A percentile compares a stretch with the other conserved stretches of the same genome.
Evolutionary conservation across 768 basidiomycete genomes (phyloP).

Genomic region (Kwoniella pini): DNA sequence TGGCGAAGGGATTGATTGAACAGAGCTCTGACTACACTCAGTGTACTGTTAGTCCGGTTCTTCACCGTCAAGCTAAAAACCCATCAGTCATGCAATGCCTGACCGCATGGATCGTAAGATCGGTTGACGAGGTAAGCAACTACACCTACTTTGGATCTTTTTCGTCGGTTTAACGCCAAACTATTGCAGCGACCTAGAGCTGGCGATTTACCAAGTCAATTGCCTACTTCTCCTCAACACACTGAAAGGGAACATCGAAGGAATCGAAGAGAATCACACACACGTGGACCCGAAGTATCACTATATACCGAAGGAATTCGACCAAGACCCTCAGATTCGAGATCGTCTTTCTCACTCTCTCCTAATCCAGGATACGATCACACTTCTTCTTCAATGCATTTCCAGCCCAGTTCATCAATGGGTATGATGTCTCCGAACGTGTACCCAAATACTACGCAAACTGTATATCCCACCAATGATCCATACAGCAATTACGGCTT

Average conservation of each 20-base stretch:
- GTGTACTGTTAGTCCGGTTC: constrained; percentile 44
- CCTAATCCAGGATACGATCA: constrained; percentile 14
- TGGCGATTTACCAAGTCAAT: background rate
- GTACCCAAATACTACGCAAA: constrained; percentile 7
- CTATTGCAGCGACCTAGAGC: constrained; percentile 12
- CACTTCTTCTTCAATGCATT: background rate
- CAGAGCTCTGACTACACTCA: constrained; percentile 47
- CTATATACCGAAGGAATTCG: constrained; percentile 1
- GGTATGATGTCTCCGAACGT: background rate
- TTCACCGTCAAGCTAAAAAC: constrained; percentile 39
- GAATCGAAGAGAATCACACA: constrained; percentile 1
- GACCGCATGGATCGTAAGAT: constrained; percentile 45
- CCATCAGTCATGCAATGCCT: constrained; percentile 51
- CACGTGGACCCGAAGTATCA: background rate
- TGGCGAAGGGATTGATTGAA: background rate
- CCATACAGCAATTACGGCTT: constrained; percentile 15
- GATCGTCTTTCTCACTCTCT: constrained; percentile 11
- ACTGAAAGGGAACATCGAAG: constrained; percentile 1
- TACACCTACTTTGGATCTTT: too few relatives aligned
- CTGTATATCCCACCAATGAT: constrained; percentile 9
- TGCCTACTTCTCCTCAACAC: background rate
- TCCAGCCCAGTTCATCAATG: too few relatives aligned
- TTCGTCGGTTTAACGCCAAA: too few relatives aligned
- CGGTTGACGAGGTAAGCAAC: constrained; percentile 49
- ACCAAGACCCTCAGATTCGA: background rate